These are phyloP conservation scores for Metschnikowia gruessii DNA, from an alignment of 805 yeast species.

Conservation along the genomic window DNA sequence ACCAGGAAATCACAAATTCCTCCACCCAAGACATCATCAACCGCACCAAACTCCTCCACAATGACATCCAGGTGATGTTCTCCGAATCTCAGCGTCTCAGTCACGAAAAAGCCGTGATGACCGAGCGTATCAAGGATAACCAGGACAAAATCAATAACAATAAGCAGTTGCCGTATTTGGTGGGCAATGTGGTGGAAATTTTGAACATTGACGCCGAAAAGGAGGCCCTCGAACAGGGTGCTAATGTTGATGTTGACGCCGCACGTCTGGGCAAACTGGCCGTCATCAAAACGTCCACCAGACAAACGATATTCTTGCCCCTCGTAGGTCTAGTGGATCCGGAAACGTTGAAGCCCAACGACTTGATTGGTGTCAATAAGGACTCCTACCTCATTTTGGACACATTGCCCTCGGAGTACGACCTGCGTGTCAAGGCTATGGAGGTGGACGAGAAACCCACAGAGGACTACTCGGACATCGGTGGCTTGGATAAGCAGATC, in stretches of 20 bases:
- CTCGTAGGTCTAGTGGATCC: slow-evolving; percentile 95
- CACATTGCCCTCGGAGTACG: slow-evolving; percentile 95
- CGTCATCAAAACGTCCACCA: slow-evolving; percentile 93
- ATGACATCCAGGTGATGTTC: slow-evolving; percentile 91
- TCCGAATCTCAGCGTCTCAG: slow-evolving; percentile 86
- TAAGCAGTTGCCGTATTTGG: slow-evolving; percentile 91
- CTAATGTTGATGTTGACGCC: slow-evolving; percentile 90
- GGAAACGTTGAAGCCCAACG: slow-evolving; percentile 90
- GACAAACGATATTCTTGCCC: slow-evolving; percentile 96
- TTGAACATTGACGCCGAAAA: slow-evolving; percentile 83
- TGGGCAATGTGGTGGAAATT: slow-evolving; percentile 94
- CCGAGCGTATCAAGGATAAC: slow-evolving; percentile 91
- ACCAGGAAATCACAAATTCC: slow-evolving; percentile 73
- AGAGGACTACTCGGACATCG: slow-evolving; percentile 95
- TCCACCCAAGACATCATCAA: slow-evolving; percentile 81
- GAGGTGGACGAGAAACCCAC: slow-evolving; percentile 99
- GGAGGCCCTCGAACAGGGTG: slow-evolving; percentile 86
- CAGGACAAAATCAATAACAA: slow-evolving; percentile 94
- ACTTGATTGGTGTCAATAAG: slow-evolving; percentile 94
- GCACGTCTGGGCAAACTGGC: slow-evolving; percentile 95
- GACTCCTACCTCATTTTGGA: slow-evolving; percentile 92
- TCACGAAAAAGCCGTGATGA: slow-evolving; percentile 91
- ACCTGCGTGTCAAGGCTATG: slow-evolving; percentile 97
- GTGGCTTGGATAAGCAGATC: slow-evolving; percentile 70
- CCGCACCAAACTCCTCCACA: slow-evolving; percentile 84